phyloP scores from a whole-genome alignment of 768 basidiomycete species.

The Floccularia luteovirens region DNA sequence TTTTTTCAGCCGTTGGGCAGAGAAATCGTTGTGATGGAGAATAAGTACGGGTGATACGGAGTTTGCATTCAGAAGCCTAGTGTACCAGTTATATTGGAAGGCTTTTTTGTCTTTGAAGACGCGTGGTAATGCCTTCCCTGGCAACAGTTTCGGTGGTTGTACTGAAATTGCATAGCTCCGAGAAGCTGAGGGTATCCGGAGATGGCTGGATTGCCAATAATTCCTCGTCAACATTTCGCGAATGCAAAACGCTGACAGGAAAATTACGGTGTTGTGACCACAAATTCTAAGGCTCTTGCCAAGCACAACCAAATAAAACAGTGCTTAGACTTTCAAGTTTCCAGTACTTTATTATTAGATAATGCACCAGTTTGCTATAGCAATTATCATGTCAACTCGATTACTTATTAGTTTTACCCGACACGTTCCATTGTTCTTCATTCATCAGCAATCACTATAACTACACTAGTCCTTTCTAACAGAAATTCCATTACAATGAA shows the following conservation, averaged over 20 bases:
- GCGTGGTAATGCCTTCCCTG: slow-evolving; percentile 51
- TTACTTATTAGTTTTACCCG: no score
- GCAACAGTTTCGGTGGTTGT: slow-evolving; percentile 38
- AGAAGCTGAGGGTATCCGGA: slow-evolving; percentile 2
- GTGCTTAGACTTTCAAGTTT: no score
- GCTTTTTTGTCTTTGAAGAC: slow-evolving; percentile 75
- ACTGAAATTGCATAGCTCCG: slow-evolving; percentile 55
- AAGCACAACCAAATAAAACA: not conserved
- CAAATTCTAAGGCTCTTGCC: not conserved
- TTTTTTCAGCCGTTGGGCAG: slow-evolving; percentile 55
- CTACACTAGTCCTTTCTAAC: no score
- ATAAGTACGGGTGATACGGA: slow-evolving; percentile 60
- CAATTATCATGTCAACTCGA: no score
- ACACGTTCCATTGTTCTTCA: no score
- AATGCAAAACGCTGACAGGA: not conserved
- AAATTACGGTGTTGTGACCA: not conserved
- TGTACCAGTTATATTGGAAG: slow-evolving; percentile 76
- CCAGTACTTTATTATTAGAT: no score
- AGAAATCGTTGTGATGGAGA: slow-evolving; percentile 72
- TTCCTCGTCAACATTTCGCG: not conserved
- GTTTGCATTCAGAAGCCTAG: slow-evolving; percentile 56
- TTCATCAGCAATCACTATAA: no score
- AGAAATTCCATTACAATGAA: no score
- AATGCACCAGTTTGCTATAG: no score
- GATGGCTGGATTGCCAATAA: not conserved